Evolutionary conservation across 2,329 filamentous ascomycete species (phyloP), one percentile per base, ranked within the genome.

Genomic region (Cryphonectria carpinicola): DNA sequence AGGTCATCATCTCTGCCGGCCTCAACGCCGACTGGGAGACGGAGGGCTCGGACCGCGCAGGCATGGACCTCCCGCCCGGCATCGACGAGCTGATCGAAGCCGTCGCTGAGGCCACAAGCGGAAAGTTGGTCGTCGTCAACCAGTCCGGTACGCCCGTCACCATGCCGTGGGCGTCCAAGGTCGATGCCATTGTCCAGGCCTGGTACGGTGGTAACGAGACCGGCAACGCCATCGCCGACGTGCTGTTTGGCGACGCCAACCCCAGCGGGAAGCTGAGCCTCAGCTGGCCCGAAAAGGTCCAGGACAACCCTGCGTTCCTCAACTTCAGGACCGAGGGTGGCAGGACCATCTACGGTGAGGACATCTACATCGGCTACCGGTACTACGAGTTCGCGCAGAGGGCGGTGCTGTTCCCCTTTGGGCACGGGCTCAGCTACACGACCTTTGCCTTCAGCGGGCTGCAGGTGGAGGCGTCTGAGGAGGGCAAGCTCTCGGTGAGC

Each of bases 131-230:
- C 1, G 88, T 96, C 1, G 90, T 95, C 1, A 89, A 93, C 77
- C 93, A 95, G 76, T 93, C 91, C 0, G 93, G 93, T 49, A 93
- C 92, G 0, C 92, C 93, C 0, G 87, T 93, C 35, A 84, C 87
- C 68, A 91, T 94, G 90, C 90, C 91, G 0, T 93, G 90, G 90
- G 83, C 88, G 1, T 78, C 82, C 22, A 80, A 85, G 43, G 87
- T 88, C 2, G 79, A 81, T 10, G 88, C 89, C 1, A 82, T 95
- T 1, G 77, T 94, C 1, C 92, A 95, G 76, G 92, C 92, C 10
- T 96, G 93, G 92, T 96, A 94, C 76, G 92, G 93, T 72, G 93
- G 93, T n/a, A 93, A 96, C 76, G 93, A 96, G 82, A 92, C 91
- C 6, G 93, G 93, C 7, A 94, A 95, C 77, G 90, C 90, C 14